Conservation (phyloP, 768 basidiomycete species). For the Gloeostereum incarnatum region DNA sequence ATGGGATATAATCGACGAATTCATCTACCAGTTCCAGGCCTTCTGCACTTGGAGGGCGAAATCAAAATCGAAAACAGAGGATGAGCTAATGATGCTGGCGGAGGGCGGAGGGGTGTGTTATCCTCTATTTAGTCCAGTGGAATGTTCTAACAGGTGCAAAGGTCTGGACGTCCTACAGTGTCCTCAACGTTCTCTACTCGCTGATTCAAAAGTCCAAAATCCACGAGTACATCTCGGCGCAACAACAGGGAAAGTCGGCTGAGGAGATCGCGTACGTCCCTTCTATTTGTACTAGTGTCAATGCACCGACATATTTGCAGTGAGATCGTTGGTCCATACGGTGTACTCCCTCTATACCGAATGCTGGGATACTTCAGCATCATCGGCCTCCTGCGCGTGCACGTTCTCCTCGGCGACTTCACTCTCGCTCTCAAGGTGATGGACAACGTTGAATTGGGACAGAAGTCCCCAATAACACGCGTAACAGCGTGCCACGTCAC, state of each 20-base stretch:
- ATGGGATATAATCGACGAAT: conserved; percentile 96
- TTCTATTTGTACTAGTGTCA: neutral
- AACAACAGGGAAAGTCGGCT: conserved; percentile 66
- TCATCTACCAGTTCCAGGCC: conserved; percentile 97
- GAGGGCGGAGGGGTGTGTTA: conserved; percentile 53
- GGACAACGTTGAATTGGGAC: conserved; percentile 88
- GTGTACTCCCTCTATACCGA: conserved; percentile 80
- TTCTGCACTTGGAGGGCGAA: conserved; percentile 91
- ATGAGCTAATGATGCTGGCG: conserved; percentile 76
- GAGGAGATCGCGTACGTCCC: conserved; percentile 76
- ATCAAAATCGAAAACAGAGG: conserved; percentile 77
- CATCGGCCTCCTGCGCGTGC: conserved; percentile 91
- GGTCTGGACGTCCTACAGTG: conserved; percentile 98
- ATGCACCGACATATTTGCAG: conserved; percentile 24
- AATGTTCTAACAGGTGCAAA: conserved; percentile 17
- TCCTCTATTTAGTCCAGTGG: conserved; percentile 1
- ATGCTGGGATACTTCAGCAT: conserved; percentile 97
- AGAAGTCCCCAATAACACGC: conserved; percentile 88
- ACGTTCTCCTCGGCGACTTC: conserved; percentile 92
- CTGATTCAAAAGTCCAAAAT: conserved; percentile 96
- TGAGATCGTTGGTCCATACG: conserved; percentile 87
- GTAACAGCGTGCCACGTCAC: conserved; percentile 97
- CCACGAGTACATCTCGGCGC: conserved; percentile 85
- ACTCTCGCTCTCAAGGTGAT: conserved; percentile 91
- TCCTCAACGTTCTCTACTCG: conserved; percentile 96